Conservation (phyloP, 352 stramenopile genomes). For the Phytophthora idaei region DNA sequence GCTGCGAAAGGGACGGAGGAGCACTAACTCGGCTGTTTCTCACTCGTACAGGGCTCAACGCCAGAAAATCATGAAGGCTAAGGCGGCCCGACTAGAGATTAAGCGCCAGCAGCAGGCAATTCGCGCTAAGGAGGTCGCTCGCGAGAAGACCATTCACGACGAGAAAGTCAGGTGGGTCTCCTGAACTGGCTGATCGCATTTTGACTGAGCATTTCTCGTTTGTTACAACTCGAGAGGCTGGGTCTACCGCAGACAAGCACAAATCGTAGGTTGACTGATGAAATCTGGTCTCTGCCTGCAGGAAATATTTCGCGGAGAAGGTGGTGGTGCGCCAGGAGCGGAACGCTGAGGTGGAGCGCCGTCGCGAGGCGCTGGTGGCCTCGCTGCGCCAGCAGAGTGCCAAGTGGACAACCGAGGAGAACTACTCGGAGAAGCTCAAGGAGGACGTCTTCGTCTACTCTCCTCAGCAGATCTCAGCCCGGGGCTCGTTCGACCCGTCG, state of each 20-base stretch:
- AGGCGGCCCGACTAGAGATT: conserved; percentile 85
- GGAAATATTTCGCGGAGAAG: conserved; percentile 83
- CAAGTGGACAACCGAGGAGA: conserved; percentile 76
- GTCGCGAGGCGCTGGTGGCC: conserved; percentile 70
- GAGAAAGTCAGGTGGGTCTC: conserved; percentile 68
- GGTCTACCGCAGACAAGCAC: background rate
- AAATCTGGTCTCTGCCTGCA: conserved; percentile 17
- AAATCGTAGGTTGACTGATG: background rate
- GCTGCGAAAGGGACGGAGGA: background rate
- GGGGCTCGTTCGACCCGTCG: conserved; percentile 72
- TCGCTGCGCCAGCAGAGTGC: conserved; percentile 64
- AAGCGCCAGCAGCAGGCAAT: conserved; percentile 89
- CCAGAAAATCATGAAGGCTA: conserved; percentile 87
- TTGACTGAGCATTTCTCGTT: background rate
- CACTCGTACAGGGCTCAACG: conserved; percentile 59
- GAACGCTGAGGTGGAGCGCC: conserved; percentile 63
- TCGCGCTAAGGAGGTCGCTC: conserved; percentile 78
- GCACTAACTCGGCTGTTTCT: conserved; percentile 1
- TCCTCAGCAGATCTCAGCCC: conserved; percentile 69
- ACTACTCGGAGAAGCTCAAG: conserved; percentile 80
- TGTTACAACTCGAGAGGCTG: background rate
- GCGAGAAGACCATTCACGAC: conserved; percentile 80
- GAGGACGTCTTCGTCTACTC: conserved; percentile 89
- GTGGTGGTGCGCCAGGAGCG: conserved; percentile 70
- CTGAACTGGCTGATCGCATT: background rate